Evolutionary conservation across 495 filamentous ascomycete species (phyloP), one percentile per base, ranked within the genome.

Genomic region (Xanthoparmelia taractica): DNA sequence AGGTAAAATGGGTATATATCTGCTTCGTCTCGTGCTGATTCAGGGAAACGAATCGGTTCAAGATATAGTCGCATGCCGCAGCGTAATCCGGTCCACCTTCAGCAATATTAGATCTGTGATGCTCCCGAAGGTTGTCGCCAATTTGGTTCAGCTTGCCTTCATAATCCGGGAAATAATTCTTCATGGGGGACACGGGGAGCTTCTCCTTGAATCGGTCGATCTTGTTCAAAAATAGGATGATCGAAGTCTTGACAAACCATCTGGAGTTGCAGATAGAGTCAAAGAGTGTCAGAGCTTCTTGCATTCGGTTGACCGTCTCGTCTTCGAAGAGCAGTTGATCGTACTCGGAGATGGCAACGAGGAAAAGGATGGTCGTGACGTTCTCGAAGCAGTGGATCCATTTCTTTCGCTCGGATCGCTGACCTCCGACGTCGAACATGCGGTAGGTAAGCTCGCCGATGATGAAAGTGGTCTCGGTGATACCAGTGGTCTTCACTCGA

Each of bases 341-440:
- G 82, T 98, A 98, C 74, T 96, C 94, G 70, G 94, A 97, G 73
- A 98, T 98, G 74, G 94, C 94, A 62, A 97, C 94, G 62, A 98
- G 77, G 86, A 98, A 98, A 41, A 98, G 88, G 69, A 98, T 96
- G 23, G 94, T 96, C 54, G 93, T 96, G 71, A 98, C 94, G 70
- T 98, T 97, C 80, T 98, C 94, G 79, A 98, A 98, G 81, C 93
- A 96, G 80, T 99, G 94, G 64, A 99, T 99, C 94, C 94, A 99
- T 87, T 99, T 99, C 88, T 99, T 99, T 67, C 94, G 89, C 77
- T 99, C 94, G 2, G 95, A 97, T 69, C 94, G 88, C 77, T 97
- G 94, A 70, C 94, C 94, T 81, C 94, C 94, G 38, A 99, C 94
- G 74, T 99, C 94, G 79, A 97, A 97, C 94, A 99, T 99, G 61